These are phyloP conservation scores for Reticulascus tulasneorum DNA, from an alignment of 2,329 filamentous ascomycete genomes.

Conservation along the genomic window DNA sequence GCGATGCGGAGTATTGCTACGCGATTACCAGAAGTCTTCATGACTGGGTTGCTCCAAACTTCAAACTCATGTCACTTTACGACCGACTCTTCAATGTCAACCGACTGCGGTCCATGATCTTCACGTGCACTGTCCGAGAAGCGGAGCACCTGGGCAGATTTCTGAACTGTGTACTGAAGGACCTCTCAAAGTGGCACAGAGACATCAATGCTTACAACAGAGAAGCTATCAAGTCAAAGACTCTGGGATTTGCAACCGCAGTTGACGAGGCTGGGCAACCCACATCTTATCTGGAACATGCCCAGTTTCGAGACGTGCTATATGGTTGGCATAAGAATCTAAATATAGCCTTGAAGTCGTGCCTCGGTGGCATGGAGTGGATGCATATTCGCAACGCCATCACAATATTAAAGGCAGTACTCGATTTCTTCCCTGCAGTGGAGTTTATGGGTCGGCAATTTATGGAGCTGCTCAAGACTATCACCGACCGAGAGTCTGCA, in stretches of 20 bases:
- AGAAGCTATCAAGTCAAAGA: slow-evolving; percentile 63
- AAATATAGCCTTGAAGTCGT: slow-evolving; percentile 73
- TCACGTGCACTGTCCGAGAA: slow-evolving; percentile 84
- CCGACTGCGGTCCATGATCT: slow-evolving; percentile 76
- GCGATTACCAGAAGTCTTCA: slow-evolving; percentile 85
- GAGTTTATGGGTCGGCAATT: slow-evolving; percentile 79
- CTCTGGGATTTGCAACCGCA: slow-evolving; percentile 72
- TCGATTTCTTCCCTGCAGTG: slow-evolving; percentile 80
- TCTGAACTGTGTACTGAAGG: slow-evolving; percentile 73
- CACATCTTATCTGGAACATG: slow-evolving; percentile 71
- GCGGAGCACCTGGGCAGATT: slow-evolving; percentile 92
- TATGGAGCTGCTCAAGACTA: slow-evolving; percentile 59
- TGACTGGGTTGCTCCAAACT: slow-evolving; percentile 76
- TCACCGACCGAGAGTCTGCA: slow-evolving; percentile 57
- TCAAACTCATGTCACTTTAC: slow-evolving; percentile 79
- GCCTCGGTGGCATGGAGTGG: slow-evolving; percentile 80
- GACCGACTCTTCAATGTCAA: slow-evolving; percentile 82
- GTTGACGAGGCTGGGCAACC: slow-evolving; percentile 69
- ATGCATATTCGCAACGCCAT: slow-evolving; percentile 98
- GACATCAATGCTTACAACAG: slow-evolving; percentile 63
- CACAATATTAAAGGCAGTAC: slow-evolving; percentile 76
- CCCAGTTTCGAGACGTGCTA: slow-evolving; percentile 78
- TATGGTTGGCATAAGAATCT: slow-evolving; percentile 89
- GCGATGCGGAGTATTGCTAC: slow-evolving; percentile 86
- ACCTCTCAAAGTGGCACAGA: slow-evolving; percentile 77